These are phyloP conservation scores for Dothistroma pini DNA, from an alignment of 2,329 filamentous ascomycete genomes.

Conservation along the genomic window DNA sequence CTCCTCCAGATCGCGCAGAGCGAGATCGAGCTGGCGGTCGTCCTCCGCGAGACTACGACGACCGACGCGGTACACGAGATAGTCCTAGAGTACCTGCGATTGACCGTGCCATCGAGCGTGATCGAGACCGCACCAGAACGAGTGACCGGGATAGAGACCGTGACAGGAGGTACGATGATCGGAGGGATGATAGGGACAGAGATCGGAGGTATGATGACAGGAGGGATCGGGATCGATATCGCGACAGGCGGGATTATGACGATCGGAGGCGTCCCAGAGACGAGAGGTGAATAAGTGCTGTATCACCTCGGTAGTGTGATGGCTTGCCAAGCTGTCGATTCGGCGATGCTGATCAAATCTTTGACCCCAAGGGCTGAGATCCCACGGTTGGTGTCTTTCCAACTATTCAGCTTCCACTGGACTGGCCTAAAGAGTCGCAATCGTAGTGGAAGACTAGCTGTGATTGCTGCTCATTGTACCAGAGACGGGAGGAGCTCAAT, in stretches of 20 bases:
- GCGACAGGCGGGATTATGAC: conserved; percentile 25
- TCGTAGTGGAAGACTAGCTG: too few relatives aligned
- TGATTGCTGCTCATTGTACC: neutral
- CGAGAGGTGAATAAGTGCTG: neutral
- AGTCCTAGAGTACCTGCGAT: conserved; percentile 68
- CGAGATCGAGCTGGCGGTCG: conserved; percentile 23
- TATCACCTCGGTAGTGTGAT: too few relatives aligned
- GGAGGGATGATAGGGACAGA: conserved; percentile 26
- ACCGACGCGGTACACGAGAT: conserved; percentile 71
- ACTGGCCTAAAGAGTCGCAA: too few relatives aligned
- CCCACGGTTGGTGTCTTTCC: too few relatives aligned
- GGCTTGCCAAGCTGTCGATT: too few relatives aligned
- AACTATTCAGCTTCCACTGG: too few relatives aligned
- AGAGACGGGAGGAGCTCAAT: neutral
- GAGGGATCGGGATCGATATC: conserved; percentile 23
- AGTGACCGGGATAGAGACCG: conserved; percentile 23
- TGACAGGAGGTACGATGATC: conserved; percentile 30
- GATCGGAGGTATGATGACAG: conserved; percentile 27
- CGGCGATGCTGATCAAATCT: too few relatives aligned
- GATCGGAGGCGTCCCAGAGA: conserved; percentile 13
- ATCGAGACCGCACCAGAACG: conserved; percentile 22
- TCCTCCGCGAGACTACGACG: conserved; percentile 22
- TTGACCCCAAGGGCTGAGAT: too few relatives aligned
- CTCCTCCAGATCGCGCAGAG: conserved; percentile 7
- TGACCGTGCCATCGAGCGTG: conserved; percentile 21